These are phyloP conservation scores for Vicia sativa DNA, from an alignment of 306 rosid species.

Conservation along the genomic window DNA sequence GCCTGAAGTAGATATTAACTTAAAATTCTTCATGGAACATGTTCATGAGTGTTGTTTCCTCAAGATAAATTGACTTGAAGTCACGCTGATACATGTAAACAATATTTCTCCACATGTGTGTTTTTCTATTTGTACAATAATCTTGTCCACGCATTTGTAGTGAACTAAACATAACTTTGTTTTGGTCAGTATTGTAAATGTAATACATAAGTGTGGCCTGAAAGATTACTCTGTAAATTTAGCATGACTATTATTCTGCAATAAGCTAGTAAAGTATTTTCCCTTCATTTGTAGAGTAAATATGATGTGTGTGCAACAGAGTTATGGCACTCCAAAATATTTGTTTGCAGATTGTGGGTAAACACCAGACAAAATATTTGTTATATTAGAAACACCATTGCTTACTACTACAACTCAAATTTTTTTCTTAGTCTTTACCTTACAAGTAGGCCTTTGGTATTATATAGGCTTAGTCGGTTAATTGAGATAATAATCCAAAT, in stretches of 20 bases:
- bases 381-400: too few relatives aligned
- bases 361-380: too few relatives aligned
- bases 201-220: neutral
- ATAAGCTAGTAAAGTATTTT: neutral
- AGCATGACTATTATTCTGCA: too few relatives aligned
- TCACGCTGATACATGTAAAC: neutral
- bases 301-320: too few relatives aligned
- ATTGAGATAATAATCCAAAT: too few relatives aligned
- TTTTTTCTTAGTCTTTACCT: too few relatives aligned
- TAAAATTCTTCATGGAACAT: conserved; percentile 40
- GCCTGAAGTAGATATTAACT: conserved; percentile 29
- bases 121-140: neutral
- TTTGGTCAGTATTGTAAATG: neutral
- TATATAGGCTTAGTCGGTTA: too few relatives aligned
- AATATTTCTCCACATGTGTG: neutral
- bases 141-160: neutral
- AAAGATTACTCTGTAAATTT: too few relatives aligned
- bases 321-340: too few relatives aligned
- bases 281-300: neutral
- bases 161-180: neutral
- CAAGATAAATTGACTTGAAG: conserved; percentile 2
- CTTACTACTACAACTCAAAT: too few relatives aligned
- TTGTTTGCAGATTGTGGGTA: too few relatives aligned
- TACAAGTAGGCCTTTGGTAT: too few relatives aligned
- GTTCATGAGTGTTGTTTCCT: conserved; percentile 13